Conservation (phyloP, 345 rosid species). For the Mangifera indica region DNA sequence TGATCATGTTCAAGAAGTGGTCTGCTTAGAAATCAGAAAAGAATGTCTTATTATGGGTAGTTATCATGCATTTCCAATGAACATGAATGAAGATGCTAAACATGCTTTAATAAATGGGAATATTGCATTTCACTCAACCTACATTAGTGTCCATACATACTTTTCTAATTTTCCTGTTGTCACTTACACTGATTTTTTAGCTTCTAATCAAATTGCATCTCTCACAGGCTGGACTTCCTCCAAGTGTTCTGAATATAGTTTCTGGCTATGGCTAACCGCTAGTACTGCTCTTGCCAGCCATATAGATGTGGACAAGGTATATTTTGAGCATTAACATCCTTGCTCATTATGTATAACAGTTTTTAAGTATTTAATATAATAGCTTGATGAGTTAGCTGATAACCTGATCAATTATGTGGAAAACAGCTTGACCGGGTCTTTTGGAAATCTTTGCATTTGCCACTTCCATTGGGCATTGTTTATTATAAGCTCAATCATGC, state of each 20-base stretch:
- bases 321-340: not conserved
- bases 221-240: conserved; percentile 86
- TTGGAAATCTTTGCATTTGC: not conserved
- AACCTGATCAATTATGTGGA: not conserved
- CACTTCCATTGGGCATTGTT: not conserved
- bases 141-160: not conserved
- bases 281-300: conserved; percentile 86
- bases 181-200: not conserved
- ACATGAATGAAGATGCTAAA: not conserved
- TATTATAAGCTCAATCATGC: not conserved
- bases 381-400: not conserved
- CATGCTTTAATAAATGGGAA: too few species aligned
- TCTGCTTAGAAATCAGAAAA: too few species aligned
- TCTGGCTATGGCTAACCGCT: conserved; percentile 83
- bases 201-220: conserved; percentile 12
- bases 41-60: too few species aligned
- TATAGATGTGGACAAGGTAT: conserved; percentile 97
- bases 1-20: not conserved
- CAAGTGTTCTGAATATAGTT: conserved; percentile 80
- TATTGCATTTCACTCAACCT: conserved; percentile 1
- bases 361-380: not conserved
- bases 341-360: not conserved
- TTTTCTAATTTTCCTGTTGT: not conserved
- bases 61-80: not conserved
- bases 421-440: not conserved